These are phyloP conservation scores for Aureobasidium melanogenum DNA, from an alignment of 2,329 filamentous ascomycete species.

Conservation along the genomic window DNA sequence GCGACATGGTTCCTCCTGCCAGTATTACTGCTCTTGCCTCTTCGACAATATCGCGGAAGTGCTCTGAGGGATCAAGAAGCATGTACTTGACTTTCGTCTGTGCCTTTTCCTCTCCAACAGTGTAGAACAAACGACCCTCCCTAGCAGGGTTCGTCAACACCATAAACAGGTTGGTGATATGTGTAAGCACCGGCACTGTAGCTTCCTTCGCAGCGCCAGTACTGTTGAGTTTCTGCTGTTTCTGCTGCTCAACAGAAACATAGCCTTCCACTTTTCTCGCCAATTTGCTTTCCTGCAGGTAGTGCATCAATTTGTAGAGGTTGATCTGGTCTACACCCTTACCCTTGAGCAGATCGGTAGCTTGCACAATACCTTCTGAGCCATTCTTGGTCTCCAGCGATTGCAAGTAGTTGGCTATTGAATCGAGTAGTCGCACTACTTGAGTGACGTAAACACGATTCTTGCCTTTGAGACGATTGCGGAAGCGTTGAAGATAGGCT, in stretches of 20 bases:
- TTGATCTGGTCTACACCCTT: constrained; percentile 96
- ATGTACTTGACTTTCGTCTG: constrained; percentile 62
- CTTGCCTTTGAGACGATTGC: constrained; percentile 78
- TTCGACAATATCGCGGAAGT: constrained; percentile 80
- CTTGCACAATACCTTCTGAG: constrained; percentile 47
- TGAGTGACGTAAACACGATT: constrained; percentile 89
- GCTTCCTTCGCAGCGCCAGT: constrained; percentile 17
- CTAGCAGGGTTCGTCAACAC: constrained; percentile 77
- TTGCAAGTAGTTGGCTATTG: constrained; percentile 61
- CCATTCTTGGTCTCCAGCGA: constrained; percentile 33
- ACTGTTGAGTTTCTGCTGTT: neutral
- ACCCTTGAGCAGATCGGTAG: constrained; percentile 63
- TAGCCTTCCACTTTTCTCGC: constrained; percentile 94
- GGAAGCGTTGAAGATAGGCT: constrained; percentile 77
- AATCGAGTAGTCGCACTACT: constrained; percentile 73
- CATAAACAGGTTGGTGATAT: constrained; percentile 61
- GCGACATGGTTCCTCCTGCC: constrained; percentile 95
- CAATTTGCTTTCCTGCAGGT: constrained; percentile 84
- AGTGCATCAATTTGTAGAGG: constrained; percentile 75
- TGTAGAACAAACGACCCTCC: constrained; percentile 53
- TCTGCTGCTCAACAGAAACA: constrained; percentile 43
- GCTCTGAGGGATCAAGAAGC: constrained; percentile 80
- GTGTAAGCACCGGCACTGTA: constrained; percentile 48
- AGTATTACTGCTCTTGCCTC: constrained; percentile 80
- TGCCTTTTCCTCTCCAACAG: constrained; percentile 35